Evolutionary conservation across 2,329 filamentous ascomycete genomes (phyloP).

Genomic region (Immersiporthe knoxdaviesiana): DNA sequence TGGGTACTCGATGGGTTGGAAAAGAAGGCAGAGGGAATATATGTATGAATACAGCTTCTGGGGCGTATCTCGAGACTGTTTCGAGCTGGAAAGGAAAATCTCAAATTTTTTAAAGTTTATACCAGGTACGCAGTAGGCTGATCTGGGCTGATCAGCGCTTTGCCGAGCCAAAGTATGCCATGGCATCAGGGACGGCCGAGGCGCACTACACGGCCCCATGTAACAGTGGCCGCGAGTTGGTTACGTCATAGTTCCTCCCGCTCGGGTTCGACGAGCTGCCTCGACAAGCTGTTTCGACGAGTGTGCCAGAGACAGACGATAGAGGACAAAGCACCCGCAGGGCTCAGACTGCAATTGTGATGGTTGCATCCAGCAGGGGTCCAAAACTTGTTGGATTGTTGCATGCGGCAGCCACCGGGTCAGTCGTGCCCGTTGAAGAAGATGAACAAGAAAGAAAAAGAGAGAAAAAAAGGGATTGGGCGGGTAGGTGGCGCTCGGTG

Average conservation of each 20-base stretch:
- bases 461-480: background rate
- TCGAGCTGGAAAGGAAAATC: background rate
- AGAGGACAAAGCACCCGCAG: background rate
- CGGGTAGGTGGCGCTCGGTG: background rate
- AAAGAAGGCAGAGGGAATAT: background rate
- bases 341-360: background rate
- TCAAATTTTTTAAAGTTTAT: background rate
- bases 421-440: background rate
- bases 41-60: background rate
- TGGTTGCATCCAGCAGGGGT: background rate
- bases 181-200: background rate
- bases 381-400: slow-evolving; percentile 5
- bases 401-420: slow-evolving; percentile 1
- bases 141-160: background rate
- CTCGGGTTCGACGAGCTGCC: background rate
- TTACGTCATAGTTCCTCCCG: slow-evolving; percentile 6
- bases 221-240: background rate
- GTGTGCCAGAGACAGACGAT: background rate
- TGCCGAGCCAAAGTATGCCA: background rate
- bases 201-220: background rate
- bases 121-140: background rate
- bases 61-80: background rate
- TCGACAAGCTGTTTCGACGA: background rate
- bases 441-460: background rate
- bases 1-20: background rate